phyloP scores from a whole-genome alignment of 164 flowering plant genomes.

The Echeveria elegans region DNA sequence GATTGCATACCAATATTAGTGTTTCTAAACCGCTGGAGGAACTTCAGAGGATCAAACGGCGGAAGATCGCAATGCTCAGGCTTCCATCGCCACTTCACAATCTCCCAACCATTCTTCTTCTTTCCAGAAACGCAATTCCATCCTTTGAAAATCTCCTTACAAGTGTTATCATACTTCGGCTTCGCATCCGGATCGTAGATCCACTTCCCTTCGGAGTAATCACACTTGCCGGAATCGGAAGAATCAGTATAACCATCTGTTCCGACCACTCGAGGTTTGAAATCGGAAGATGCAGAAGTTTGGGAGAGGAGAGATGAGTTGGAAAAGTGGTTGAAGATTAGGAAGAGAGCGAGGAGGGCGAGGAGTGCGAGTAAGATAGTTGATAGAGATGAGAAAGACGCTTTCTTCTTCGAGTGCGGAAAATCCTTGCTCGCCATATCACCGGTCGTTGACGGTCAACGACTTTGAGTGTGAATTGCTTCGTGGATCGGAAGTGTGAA shows the following conservation, averaged over 20 bases:
- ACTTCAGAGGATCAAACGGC: slow-evolving; percentile 53
- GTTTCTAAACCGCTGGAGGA: slow-evolving; percentile 48
- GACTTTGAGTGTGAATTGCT: neutral
- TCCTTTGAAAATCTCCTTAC: slow-evolving; percentile 95
- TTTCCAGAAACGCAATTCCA: slow-evolving; percentile 73
- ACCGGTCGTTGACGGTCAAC: neutral
- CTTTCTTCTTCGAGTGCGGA: slow-evolving; percentile 22
- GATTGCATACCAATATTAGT: slow-evolving; percentile 57
- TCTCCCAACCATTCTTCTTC: slow-evolving; percentile 52
- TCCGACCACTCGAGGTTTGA: neutral
- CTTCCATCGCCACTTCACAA: slow-evolving; percentile 75
- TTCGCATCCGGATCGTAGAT: slow-evolving; percentile 40
- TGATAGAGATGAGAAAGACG: slow-evolving; percentile 19
- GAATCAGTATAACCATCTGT: slow-evolving; percentile 28
- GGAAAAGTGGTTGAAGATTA: slow-evolving; percentile 36
- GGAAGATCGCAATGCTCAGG: slow-evolving; percentile 58
- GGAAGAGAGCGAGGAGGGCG: slow-evolving; percentile 35
- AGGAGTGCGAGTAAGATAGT: slow-evolving; percentile 40
- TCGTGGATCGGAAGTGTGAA: neutral
- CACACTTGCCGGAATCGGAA: slow-evolving; percentile 49
- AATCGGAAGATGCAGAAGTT: slow-evolving; percentile 1
- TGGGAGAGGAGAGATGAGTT: slow-evolving; percentile 16
- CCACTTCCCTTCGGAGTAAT: slow-evolving; percentile 75
- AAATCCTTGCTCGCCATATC: neutral
- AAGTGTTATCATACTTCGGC: slow-evolving; percentile 52